phyloP scores from a whole-genome alignment of 2,329 filamentous ascomycete genomes.

The Endoconidiophora polonica region DNA sequence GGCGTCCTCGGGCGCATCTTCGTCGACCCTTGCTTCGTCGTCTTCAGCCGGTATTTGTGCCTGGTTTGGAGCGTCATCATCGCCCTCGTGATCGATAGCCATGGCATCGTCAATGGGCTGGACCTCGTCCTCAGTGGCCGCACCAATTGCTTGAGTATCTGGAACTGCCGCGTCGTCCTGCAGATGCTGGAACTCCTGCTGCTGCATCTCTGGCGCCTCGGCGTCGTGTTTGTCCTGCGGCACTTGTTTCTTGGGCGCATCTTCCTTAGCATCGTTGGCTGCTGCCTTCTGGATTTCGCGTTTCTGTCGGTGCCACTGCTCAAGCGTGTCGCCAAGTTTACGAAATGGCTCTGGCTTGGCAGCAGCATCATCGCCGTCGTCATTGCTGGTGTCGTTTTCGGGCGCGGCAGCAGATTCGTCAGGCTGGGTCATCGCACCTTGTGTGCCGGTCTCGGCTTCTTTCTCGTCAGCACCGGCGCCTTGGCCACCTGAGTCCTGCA shows the following conservation, averaged over 20 bases:
- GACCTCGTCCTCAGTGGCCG: slow-evolving; percentile 73
- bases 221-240: slow-evolving; percentile 26
- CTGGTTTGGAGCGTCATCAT: slow-evolving; percentile 29
- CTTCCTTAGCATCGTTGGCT: slow-evolving; percentile 11
- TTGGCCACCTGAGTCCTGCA: slow-evolving; percentile 49
- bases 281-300: slow-evolving; percentile 51
- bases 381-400: slow-evolving; percentile 27
- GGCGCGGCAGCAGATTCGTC: slow-evolving; percentile 27
- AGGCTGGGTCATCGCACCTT: slow-evolving; percentile 36
- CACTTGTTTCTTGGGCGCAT: slow-evolving; percentile 33
- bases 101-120: slow-evolving; percentile 75
- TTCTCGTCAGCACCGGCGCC: slow-evolving; percentile 49
- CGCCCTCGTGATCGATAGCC: slow-evolving; percentile 58
- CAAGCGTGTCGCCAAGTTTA: slow-evolving; percentile 81
- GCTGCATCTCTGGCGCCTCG: slow-evolving; percentile 42
- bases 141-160: slow-evolving; percentile 84
- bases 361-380: slow-evolving; percentile 29
- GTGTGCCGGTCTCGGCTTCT: slow-evolving; percentile 44
- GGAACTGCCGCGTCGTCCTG: slow-evolving; percentile 64
- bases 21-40: slow-evolving; percentile 19
- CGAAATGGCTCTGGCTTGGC: slow-evolving; percentile 59
- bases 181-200: slow-evolving; percentile 85
- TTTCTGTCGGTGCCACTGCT: slow-evolving; percentile 82
- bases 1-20: slow-evolving; percentile 23
- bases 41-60: slow-evolving; percentile 33